Conservation (phyloP, 108 stramenopile species). For the Nannochloropsis gaditana region DNA sequence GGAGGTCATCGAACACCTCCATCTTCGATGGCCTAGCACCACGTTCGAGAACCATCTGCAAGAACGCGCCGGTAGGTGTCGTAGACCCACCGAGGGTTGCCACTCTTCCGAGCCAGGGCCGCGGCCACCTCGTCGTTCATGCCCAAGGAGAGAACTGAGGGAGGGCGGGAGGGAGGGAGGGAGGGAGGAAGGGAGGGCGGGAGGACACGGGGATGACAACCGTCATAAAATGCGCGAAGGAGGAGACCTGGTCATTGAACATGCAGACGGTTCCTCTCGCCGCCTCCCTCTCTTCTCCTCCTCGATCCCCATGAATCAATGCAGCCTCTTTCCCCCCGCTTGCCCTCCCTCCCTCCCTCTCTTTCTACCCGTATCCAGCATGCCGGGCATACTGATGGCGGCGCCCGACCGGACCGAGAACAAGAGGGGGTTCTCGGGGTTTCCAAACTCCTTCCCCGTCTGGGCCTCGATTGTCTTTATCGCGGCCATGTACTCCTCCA, state of each 20-base stretch:
- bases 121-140: slow-evolving; percentile 64
- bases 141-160: slow-evolving; percentile 62
- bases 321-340: not conserved
- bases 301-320: slow-evolving; percentile 28
- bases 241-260: slow-evolving; percentile 25
- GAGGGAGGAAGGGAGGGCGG: too few species aligned
- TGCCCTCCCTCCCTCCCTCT: too few species aligned
- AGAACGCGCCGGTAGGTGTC: slow-evolving; percentile 59
- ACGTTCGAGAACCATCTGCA: slow-evolving; percentile 71
- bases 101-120: slow-evolving; percentile 54
- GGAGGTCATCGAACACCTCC: slow-evolving; percentile 64
- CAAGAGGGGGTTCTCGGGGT: slow-evolving; percentile 30
- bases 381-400: slow-evolving; percentile 49
- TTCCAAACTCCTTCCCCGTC: slow-evolving; percentile 40
- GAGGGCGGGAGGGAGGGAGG: slow-evolving; percentile 2
- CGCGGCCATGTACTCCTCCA: slow-evolving; percentile 36
- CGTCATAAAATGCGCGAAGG: too few species aligned
- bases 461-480: slow-evolving; percentile 32
- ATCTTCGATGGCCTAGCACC: slow-evolving; percentile 63
- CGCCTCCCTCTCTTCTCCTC: slow-evolving; percentile 54
- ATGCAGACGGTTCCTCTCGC: slow-evolving; percentile 55
- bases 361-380: slow-evolving; percentile 41
- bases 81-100: slow-evolving; percentile 64
- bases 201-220: slow-evolving; percentile 32
- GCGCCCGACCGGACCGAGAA: slow-evolving; percentile 52